These are phyloP conservation scores for Ilyonectria robusta DNA, from an alignment of 2,329 filamentous ascomycete genomes.

Conservation along the genomic window DNA sequence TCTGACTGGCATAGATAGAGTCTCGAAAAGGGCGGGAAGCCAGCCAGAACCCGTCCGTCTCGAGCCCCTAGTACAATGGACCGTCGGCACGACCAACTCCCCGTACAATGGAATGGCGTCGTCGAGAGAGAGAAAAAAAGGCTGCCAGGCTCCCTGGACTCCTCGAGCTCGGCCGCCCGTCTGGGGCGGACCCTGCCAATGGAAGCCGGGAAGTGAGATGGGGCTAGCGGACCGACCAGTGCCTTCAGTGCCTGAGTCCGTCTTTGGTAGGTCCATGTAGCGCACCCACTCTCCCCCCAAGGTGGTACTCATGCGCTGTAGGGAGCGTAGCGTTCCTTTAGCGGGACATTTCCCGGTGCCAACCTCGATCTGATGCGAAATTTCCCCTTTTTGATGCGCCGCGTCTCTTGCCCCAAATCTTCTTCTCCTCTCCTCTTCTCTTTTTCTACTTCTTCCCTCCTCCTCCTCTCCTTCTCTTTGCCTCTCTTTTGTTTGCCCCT, in stretches of 20 bases:
- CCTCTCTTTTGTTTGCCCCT: slow-evolving; percentile 46
- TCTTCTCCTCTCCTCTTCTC: slow-evolving; percentile 28
- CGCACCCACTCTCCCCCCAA: slow-evolving; percentile 14
- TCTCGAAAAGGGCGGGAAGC: not conserved
- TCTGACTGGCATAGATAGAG: not conserved
- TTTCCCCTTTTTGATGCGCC: slow-evolving; percentile 56
- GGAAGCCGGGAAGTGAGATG: slow-evolving; percentile 8
- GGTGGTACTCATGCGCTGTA: not conserved
- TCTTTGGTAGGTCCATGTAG: slow-evolving; percentile 24
- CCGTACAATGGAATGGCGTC: no score
- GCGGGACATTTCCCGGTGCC: slow-evolving; percentile 28
- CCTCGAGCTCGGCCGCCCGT: slow-evolving; percentile 3
- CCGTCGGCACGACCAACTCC: not conserved
- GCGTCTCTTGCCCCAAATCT: slow-evolving; percentile 43
- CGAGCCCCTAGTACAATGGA: not conserved
- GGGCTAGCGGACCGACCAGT: slow-evolving; percentile 14
- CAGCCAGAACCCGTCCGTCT: no score
- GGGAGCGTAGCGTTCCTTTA: slow-evolving; percentile 3
- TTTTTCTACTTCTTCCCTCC: slow-evolving; percentile 38
- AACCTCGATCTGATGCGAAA: slow-evolving; percentile 48
- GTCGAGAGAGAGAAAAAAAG: slow-evolving; percentile 5
- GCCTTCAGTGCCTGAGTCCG: slow-evolving; percentile 23
- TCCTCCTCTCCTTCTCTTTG: slow-evolving; percentile 49
- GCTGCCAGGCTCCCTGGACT: slow-evolving; percentile 8
- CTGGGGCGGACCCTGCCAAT: slow-evolving; percentile 12